Base-by-base conservation (phyloP, 2,329 filamentous ascomycete species). In the Alternaria sp. region DNA sequence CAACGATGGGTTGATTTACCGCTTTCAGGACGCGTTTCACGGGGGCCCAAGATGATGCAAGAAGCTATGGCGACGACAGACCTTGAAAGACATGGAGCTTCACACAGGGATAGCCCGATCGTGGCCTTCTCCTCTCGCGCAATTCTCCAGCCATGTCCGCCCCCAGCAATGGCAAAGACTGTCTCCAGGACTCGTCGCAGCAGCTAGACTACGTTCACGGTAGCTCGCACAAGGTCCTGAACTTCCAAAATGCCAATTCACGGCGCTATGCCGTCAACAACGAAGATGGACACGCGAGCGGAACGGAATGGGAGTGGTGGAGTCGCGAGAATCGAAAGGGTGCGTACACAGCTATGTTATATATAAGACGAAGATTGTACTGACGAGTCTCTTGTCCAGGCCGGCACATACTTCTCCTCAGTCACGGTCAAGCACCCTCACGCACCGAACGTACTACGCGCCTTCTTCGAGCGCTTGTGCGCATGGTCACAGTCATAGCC, bases 281-380 rank as follows among this genome's bases (percentile, higher is more conserved):
- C n/a, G 43, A 57, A 25, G 11, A 57, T n/a, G 26, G 54, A 1
- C 17, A 57, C 26, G 54, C 43, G 9, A 57, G 17, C 26, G 54
- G 43, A 2, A 57, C 43, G 5, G 26, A 57, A 26, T 47, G 54
- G 54, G 43, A 47, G 43, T 47, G 26, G 54, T 57, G 19, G 19
- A 57, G 43, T 25, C 40, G 43, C 25, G 26, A 57, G 43, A 36
- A 57, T 47, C 25, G 54, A n/a, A 57, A 57, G 26, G 54, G 54
- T 57, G 2, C 2, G 43, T 47, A 32, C n/a, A 36, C 32, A 36
- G 32, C 32, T 25, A 8, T 30, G 1, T 11, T n/a, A 4, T 21
- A 12, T n/a, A 40, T 11, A 17, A 17, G 36, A 9, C n/a, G 15
- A 17, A 9, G 36, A 17, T 9, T 6, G 8, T n/a, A 19, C 43